phyloP scores from a whole-genome alignment of 176 grass and related monocot genomes.

The Avena atlantica region DNA sequence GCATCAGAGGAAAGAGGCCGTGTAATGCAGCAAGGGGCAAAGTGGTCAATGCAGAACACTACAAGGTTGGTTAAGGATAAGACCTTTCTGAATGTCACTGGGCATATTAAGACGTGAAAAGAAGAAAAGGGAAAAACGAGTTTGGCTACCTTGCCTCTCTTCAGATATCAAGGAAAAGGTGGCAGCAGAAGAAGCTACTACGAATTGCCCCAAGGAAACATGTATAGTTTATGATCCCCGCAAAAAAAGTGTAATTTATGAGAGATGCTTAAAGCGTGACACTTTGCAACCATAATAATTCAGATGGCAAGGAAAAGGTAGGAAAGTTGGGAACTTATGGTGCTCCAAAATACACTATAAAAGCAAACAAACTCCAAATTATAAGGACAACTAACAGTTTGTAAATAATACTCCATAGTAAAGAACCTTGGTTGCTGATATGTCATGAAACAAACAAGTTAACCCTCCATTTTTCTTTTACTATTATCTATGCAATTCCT shows the following conservation, averaged over 20 bases:
- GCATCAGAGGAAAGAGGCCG: slow-evolving; percentile 39
- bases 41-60: slow-evolving; percentile 49
- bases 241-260: neutral
- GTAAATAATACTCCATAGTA: neutral
- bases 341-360: too few species aligned
- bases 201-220: neutral
- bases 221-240: too few species aligned
- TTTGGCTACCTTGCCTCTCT: slow-evolving; percentile 34
- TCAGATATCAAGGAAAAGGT: slow-evolving; percentile 43
- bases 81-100: slow-evolving; percentile 45
- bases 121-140: slow-evolving; percentile 16
- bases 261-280: neutral
- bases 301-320: slow-evolving; percentile 1
- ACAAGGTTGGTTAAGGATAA: slow-evolving; percentile 34
- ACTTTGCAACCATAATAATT: slow-evolving; percentile 22
- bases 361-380: neutral
- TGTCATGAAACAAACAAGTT: neutral
- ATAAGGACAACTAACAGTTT: neutral
- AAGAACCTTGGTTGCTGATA: neutral
- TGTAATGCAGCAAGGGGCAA: slow-evolving; percentile 43
- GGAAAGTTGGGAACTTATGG: neutral
- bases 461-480: neutral
- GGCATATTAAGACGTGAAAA: slow-evolving; percentile 20
- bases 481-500: neutral
- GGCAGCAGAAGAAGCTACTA: slow-evolving; percentile 32